phyloP scores from a whole-genome alignment of 2,329 filamentous ascomycete species.

The Niveomyces coronatus region DNA sequence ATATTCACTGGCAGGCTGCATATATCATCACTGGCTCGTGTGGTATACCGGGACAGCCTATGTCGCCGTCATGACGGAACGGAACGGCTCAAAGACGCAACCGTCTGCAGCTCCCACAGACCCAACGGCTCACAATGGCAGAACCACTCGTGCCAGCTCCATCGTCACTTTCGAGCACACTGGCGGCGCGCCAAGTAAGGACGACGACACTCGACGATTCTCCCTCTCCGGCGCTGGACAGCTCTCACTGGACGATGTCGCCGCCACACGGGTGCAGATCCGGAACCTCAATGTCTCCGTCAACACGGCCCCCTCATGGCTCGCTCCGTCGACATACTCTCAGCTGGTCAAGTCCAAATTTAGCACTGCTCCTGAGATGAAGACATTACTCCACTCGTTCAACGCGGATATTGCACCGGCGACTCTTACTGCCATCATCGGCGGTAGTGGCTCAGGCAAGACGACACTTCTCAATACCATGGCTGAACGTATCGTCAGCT shows the following conservation, averaged over 20 bases:
- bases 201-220: constrained; percentile 14
- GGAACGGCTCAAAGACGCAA: not conserved
- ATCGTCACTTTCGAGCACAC: constrained; percentile 12
- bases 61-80: constrained; percentile 1
- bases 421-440: constrained; percentile 64
- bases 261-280: constrained; percentile 43
- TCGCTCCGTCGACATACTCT: constrained; percentile 36
- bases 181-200: not conserved
- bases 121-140: constrained; percentile 11
- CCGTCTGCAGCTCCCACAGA: not conserved
- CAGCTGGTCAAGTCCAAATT: constrained; percentile 28
- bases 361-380: constrained; percentile 28
- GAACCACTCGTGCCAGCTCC: constrained; percentile 15
- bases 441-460: constrained; percentile 64
- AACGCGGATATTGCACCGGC: constrained; percentile 54
- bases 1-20: too few species aligned
- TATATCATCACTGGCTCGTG: too few species aligned
- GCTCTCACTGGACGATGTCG: constrained; percentile 41
- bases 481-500: constrained; percentile 55
- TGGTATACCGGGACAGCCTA: too few species aligned
- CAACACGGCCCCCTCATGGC: constrained; percentile 45
- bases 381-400: constrained; percentile 51
- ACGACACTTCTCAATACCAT: constrained; percentile 62
- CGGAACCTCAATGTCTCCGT: constrained; percentile 45
- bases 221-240: constrained; percentile 25